Base-by-base conservation (phyloP, 1,284 basidiomycete species). In the Ustilago nuda region DNA sequence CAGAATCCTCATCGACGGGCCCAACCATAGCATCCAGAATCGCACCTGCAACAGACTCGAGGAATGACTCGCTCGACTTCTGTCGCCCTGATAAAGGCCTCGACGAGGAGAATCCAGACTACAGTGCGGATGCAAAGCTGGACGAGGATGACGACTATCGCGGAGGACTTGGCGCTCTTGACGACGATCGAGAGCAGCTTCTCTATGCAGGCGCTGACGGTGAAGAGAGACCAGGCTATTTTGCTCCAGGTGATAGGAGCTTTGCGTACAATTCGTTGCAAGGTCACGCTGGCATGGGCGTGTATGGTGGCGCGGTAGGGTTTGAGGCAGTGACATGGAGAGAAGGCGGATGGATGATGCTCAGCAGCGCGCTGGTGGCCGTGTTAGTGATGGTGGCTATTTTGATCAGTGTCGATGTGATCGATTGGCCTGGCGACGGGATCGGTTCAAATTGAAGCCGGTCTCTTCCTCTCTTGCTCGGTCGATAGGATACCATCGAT, bases 341-440 rank as follows among this genome's bases (percentile, higher is more conserved):
- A 39, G 77, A 79, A 54, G 51, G 58, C 23, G 51, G 56, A 4
- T 76, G 71, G 73, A 79, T 79, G 77, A 37, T 55, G 43, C 6
- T 65, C 8, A 71, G 73, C 65, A 62, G 63, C 13, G 15, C 54
- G 0, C 15, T 73, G 7, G 77, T 76, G 3, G 58, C 23, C 1
- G 46, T 64, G 4, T 50, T 79, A n/a, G 57, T 72, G 12, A 9
- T 56, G 4, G 77, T 79, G 9, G 77, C 77, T 27, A 66, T 79
- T 41, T 33, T 79, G 62, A 79, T 79, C 63, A 79, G 77, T 52
- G 32, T 72, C 11, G 77, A 79, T 39, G 70, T 79, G 30, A 79
- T 79, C 15, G 77, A 79, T 35, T 79, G 77, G 77, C 77, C 77
- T 6, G 77, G 77, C 37, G 77, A 79, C 35, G 77, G 77, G 0